Conservation (phyloP, 306 rosid genomes). For the Rosa chinensis region DNA sequence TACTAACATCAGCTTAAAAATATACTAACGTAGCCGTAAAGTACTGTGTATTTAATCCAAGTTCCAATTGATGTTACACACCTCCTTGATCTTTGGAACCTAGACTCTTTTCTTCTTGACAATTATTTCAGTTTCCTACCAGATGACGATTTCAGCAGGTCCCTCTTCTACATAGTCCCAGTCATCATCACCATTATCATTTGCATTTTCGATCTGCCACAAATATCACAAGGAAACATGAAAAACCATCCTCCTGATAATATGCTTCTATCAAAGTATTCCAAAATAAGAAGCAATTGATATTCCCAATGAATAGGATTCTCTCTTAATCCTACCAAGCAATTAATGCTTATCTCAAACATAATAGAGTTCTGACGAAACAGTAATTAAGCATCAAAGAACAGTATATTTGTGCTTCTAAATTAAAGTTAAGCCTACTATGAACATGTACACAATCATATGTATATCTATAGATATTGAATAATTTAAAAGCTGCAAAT, state of each 20-base stretch:
- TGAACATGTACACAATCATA: too few relatives aligned
- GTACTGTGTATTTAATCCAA: background rate
- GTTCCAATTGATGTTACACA: constrained; percentile 4
- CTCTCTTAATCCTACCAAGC: background rate
- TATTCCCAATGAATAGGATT: background rate
- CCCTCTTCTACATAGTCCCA: constrained; percentile 68
- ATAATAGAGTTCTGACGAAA: background rate
- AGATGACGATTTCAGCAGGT: constrained; percentile 68
- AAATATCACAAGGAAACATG: constrained; percentile 1
- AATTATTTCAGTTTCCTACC: constrained; percentile 87
- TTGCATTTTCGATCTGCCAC: constrained; percentile 39
- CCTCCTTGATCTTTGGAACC: constrained; percentile 51
- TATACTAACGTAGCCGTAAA: background rate
- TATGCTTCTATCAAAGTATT: background rate
- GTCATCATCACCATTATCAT: constrained; percentile 31
- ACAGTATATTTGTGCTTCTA: background rate
- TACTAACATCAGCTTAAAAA: too few relatives aligned
- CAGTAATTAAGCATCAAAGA: background rate
- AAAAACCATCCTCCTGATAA: background rate
- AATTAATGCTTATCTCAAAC: background rate
- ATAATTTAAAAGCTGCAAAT: too few relatives aligned
- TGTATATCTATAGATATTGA: background rate
- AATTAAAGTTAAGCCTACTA: background rate
- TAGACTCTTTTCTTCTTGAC: constrained; percentile 64
- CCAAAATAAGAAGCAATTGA: background rate